phyloP scores from a whole-genome alignment of 768 basidiomycete species.

The Lentinula aciculospora region DNA sequence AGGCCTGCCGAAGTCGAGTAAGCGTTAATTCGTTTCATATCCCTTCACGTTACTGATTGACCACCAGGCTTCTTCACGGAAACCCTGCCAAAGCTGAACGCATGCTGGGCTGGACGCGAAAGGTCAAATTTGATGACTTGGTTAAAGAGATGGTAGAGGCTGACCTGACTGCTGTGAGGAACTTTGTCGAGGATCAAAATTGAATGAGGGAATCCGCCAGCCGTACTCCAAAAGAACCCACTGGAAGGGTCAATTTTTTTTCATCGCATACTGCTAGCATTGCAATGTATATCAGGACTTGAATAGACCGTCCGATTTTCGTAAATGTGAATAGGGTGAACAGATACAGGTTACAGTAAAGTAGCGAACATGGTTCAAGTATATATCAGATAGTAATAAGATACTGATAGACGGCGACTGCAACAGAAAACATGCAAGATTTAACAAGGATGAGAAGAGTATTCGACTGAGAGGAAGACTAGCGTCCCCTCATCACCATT shows the following conservation, averaged over 20 bases:
- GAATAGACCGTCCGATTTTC: no score
- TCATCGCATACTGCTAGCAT: background rate
- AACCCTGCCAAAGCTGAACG: conserved; percentile 89
- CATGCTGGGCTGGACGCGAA: conserved; percentile 85
- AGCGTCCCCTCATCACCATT: background rate
- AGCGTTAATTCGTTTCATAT: conserved; percentile 24
- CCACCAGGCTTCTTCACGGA: conserved; percentile 68
- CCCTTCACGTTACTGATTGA: background rate
- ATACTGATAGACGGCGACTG: background rate
- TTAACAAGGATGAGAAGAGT: background rate
- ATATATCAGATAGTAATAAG: background rate
- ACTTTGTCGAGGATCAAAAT: conserved; percentile 82
- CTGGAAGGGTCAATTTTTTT: background rate
- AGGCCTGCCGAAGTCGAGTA: conserved; percentile 94
- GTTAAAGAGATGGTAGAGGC: conserved; percentile 90
- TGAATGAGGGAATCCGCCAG: conserved; percentile 21
- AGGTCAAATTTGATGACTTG: conserved; percentile 76
- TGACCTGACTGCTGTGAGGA: conserved; percentile 68
- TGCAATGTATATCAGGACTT: background rate
- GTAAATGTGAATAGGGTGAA: no score
- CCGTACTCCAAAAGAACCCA: background rate
- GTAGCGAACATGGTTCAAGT: background rate
- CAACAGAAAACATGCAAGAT: background rate
- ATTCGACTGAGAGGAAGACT: background rate
- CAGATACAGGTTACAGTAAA: background rate